Percentiles rank a stretch among this genome's conserved stretches.
Evolutionary conservation across 352 stramenopile species (phyloP).

Genomic region (Phytophthora colocasiae): DNA sequence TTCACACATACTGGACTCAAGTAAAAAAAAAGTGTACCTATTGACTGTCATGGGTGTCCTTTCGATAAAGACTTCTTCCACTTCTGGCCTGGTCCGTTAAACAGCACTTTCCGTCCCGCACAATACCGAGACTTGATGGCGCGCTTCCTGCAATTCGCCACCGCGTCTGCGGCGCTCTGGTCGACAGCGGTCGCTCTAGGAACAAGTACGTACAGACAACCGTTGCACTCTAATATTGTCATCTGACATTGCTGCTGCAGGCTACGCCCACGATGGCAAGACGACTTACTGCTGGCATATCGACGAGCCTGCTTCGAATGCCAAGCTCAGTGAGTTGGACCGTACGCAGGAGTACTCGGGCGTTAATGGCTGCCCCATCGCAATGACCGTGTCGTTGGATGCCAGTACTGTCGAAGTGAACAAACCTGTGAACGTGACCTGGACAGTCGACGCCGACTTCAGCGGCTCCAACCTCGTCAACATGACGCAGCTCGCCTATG

Average conservation of each 20-base stretch:
- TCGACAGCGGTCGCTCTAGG: slow-evolving; percentile 36
- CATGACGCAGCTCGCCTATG: slow-evolving; percentile 57
- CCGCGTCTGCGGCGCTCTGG: slow-evolving; percentile 12
- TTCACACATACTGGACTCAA: not conserved
- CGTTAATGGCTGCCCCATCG: slow-evolving; percentile 46
- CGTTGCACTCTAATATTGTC: not conserved
- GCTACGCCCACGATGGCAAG: slow-evolving; percentile 50
- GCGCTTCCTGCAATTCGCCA: slow-evolving; percentile 21
- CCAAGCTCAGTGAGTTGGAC: slow-evolving; percentile 54
- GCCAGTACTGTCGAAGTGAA: slow-evolving; percentile 38
- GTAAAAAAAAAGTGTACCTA: slow-evolving; percentile 29
- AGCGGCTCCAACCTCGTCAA: slow-evolving; percentile 48
- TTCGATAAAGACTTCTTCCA: slow-evolving; percentile 12
- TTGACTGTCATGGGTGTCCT: slow-evolving; percentile 3
- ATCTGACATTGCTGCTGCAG: slow-evolving; percentile 14
- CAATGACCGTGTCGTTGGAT: slow-evolving; percentile 48
- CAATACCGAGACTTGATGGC: slow-evolving; percentile 14
- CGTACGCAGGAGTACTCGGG: slow-evolving; percentile 47
- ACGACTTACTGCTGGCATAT: slow-evolving; percentile 71
- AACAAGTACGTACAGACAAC: slow-evolving; percentile 45
- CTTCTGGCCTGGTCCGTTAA: slow-evolving; percentile 4
- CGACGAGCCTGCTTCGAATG: slow-evolving; percentile 40
- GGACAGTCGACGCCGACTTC: slow-evolving; percentile 60
- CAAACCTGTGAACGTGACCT: slow-evolving; percentile 54
- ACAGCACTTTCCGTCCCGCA: slow-evolving; percentile 1